phyloP scores from a whole-genome alignment of 371 early-diverging fungal genomes.

The Mortierella sp. region DNA sequence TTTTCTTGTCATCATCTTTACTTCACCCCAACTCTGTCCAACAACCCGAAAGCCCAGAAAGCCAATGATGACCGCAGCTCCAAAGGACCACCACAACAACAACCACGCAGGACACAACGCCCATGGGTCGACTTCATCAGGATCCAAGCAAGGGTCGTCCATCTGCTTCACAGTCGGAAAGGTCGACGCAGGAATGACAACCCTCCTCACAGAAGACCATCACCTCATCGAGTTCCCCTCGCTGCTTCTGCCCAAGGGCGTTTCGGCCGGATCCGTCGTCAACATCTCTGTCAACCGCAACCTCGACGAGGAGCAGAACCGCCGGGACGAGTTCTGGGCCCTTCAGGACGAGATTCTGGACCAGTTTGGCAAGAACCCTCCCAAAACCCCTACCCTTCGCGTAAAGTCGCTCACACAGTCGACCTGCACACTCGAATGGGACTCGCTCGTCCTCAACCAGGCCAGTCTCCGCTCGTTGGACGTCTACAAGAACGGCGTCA shows the following conservation, averaged over 20 bases:
- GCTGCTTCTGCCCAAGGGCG: constrained; percentile 93
- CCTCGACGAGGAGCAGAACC: constrained; percentile 82
- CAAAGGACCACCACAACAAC: neutral
- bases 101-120: constrained; percentile 16
- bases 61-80: constrained; percentile 32
- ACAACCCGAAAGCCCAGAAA: neutral
- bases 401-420: constrained; percentile 91
- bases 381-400: constrained; percentile 82
- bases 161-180: constrained; percentile 93
- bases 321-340: constrained; percentile 85
- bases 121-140: constrained; percentile 1
- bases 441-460: constrained; percentile 83
- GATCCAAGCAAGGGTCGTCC: constrained; percentile 60
- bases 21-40: neutral
- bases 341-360: constrained; percentile 87
- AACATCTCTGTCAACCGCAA: constrained; percentile 94
- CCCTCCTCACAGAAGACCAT: constrained; percentile 94
- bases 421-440: constrained; percentile 91
- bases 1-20: constrained; percentile 9
- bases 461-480: constrained; percentile 87
- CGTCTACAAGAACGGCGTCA: constrained; percentile 83
- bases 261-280: constrained; percentile 93
- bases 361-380: constrained; percentile 84
- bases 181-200: constrained; percentile 93
- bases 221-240: constrained; percentile 98